Percentiles rank a stretch among this genome's conserved stretches.
phyloP scores from a whole-genome alignment of 2,329 filamentous ascomycete species.

The Aspergillus transmontanensis region DNA sequence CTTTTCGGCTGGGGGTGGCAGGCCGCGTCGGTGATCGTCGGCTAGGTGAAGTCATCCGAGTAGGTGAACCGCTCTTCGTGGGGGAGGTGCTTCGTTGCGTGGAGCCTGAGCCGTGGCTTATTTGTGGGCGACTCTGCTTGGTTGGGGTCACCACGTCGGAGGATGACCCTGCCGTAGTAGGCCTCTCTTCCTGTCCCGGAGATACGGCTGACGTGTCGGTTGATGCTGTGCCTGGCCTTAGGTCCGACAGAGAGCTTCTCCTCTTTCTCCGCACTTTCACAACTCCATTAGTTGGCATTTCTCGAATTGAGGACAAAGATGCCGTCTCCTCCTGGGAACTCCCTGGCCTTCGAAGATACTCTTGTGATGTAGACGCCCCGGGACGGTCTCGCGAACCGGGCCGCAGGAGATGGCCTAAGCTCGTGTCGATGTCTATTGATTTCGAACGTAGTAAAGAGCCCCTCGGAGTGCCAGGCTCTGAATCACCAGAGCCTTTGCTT shows the following conservation, averaged over 20 bases:
- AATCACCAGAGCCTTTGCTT: slow-evolving; percentile 63
- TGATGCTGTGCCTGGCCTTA: slow-evolving; percentile 67
- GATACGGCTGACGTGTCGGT: slow-evolving; percentile 52
- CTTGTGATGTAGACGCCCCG: slow-evolving; percentile 52
- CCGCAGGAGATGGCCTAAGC: slow-evolving; percentile 49
- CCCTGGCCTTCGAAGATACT: slow-evolving; percentile 45
- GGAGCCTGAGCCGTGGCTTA: slow-evolving; percentile 31
- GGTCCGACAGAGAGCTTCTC: slow-evolving; percentile 86
- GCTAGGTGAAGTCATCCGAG: slow-evolving; percentile 34
- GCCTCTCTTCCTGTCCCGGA: slow-evolving; percentile 38
- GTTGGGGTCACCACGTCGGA: slow-evolving; percentile 33
- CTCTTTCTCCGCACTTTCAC: slow-evolving; percentile 70
- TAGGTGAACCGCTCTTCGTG: slow-evolving; percentile 32
- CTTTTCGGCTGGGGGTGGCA: slow-evolving; percentile 41
- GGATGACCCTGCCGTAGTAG: slow-evolving; percentile 35
- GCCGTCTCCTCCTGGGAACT: slow-evolving; percentile 52
- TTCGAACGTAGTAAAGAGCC: slow-evolving; percentile 69
- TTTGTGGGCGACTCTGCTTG: slow-evolving; percentile 32
- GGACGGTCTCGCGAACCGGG: slow-evolving; percentile 60
- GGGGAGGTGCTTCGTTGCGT: slow-evolving; percentile 35
- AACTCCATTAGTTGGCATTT: slow-evolving; percentile 48
- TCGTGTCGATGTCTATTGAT: slow-evolving; percentile 72
- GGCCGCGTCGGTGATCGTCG: slow-evolving; percentile 36
- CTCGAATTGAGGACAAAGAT: slow-evolving; percentile 54
- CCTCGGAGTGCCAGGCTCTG: slow-evolving; percentile 70